These are phyloP conservation scores for Brassica juncea DNA, from an alignment of 345 rosid genomes.

Conservation along the genomic window DNA sequence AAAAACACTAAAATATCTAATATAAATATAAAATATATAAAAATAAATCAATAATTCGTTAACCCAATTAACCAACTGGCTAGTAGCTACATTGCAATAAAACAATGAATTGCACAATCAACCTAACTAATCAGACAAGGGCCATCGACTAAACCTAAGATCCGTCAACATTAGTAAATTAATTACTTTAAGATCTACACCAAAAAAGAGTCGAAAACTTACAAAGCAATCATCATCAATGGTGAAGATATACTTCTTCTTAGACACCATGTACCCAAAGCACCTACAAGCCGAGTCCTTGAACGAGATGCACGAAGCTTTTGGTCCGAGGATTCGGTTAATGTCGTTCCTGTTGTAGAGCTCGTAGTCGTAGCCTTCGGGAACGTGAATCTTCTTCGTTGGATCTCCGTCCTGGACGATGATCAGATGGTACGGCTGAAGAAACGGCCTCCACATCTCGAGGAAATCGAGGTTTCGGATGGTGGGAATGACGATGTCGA, in stretches of 20 bases:
- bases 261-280: constrained; percentile 97
- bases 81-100: too few relatives aligned
- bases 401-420: constrained; percentile 99
- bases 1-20: too few relatives aligned
- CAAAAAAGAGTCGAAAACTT: constrained; percentile 32
- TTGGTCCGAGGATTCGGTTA: constrained; percentile 83
- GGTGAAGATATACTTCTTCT: constrained; percentile 96
- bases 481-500: constrained; percentile 93
- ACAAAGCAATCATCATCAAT: constrained; percentile 98
- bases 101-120: background rate
- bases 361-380: constrained; percentile 90
- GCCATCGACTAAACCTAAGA: constrained; percentile 2
- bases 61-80: too few relatives aligned
- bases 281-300: constrained; percentile 97
- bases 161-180: background rate
- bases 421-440: constrained; percentile 90
- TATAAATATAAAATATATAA: too few relatives aligned
- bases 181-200: constrained; percentile 10
- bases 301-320: constrained; percentile 92
- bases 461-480: constrained; percentile 91
- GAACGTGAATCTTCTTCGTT: constrained; percentile 73
- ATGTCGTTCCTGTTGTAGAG: constrained; percentile 92
- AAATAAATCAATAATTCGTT: too few relatives aligned
- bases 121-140: background rate
- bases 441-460: constrained; percentile 99